Evolutionary conservation across 495 filamentous ascomycete genomes (phyloP).

Genomic region (Niebla homalea): DNA sequence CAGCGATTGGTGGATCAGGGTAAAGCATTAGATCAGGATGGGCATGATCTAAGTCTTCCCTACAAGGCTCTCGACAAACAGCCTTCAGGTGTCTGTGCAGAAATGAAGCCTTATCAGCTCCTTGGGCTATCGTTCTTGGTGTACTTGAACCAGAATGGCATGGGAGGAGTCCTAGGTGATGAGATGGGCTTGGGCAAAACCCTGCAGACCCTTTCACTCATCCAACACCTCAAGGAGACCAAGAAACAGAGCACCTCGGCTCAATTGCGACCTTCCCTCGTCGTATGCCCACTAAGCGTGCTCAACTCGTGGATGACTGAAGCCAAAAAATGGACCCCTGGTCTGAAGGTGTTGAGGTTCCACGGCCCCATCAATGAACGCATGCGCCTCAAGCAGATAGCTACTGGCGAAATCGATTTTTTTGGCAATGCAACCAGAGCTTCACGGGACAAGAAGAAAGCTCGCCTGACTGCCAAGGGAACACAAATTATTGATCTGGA

Average conservation of each 20-base stretch:
- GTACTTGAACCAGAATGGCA: constrained; percentile 42
- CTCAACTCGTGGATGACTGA: constrained; percentile 45
- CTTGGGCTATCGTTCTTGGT: constrained; percentile 48
- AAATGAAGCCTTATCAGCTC: constrained; percentile 52
- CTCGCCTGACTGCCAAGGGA: constrained; percentile 19
- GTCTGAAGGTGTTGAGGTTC: constrained; percentile 40
- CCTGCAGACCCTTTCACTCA: constrained; percentile 43
- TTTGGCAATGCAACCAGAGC: constrained; percentile 27
- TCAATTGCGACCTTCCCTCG: constrained; percentile 40
- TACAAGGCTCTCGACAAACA: constrained; percentile 36
- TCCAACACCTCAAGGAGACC: constrained; percentile 35
- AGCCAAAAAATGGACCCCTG: constrained; percentile 43
- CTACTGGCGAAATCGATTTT: constrained; percentile 26
- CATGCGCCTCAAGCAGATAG: constrained; percentile 35
- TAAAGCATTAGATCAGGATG: background rate
- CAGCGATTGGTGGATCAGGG: constrained; percentile 27
- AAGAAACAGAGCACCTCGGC: constrained; percentile 13
- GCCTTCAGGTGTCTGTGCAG: constrained; percentile 34
- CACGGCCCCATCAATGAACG: constrained; percentile 40
- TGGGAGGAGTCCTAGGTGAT: constrained; percentile 45
- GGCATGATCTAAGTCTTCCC: constrained; percentile 17
- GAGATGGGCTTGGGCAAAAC: constrained; percentile 58
- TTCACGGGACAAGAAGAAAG: constrained; percentile 9
- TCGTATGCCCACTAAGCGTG: constrained; percentile 47
- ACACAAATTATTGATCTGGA: constrained; percentile 23